Evolutionary conservation across 2,329 filamentous ascomycete species (phyloP), one percentile per base, ranked within the genome.

Genomic region (Neophaeococcomyces aloes): DNA sequence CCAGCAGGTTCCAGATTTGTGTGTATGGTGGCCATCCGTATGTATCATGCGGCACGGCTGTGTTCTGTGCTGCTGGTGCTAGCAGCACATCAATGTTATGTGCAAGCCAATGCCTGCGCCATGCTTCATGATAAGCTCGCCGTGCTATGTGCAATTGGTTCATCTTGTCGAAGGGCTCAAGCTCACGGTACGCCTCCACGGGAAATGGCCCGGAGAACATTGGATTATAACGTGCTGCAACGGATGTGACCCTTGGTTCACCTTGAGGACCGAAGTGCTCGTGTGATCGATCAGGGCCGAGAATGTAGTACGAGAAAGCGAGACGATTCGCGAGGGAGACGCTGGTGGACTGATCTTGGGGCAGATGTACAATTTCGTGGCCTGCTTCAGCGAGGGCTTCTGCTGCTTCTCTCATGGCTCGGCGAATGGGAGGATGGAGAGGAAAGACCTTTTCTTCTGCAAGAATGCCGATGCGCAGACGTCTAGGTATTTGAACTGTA

Each of bases 261-360:
- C 41, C 31, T 3, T 21, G 6, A 11, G 33, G 5, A 19, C 33
- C 33, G 33, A 36, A 36, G 33, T 17, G 33, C 13, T 36, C 33
- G 3, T 6, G n/a, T 36, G 33, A 36, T 21, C 71, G 68, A 0
- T 67, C 25, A 14, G 37, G 19, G 43, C 13, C 35, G n/a, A n/a
- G n/a, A n/a, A n/a, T n/a, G n/a, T n/a, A n/a, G n/a, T n/a, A n/a
- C n/a, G n/a, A n/a, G n/a, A n/a, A n/a, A n/a, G n/a, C n/a, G n/a
- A n/a, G n/a, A n/a, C n/a, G n/a, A n/a, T n/a, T n/a, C n/a, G n/a
- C n/a, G n/a, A n/a, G n/a, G n/a, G n/a, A n/a, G n/a, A n/a, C n/a
- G n/a, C n/a, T n/a, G n/a, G n/a, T n/a, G n/a, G n/a, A n/a, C n/a
- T n/a, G n/a, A n/a, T n/a, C n/a, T n/a, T n/a, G n/a, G n/a, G n/a